Conservation (phyloP, 305 asterid genomes). For the Withania somnifera region DNA sequence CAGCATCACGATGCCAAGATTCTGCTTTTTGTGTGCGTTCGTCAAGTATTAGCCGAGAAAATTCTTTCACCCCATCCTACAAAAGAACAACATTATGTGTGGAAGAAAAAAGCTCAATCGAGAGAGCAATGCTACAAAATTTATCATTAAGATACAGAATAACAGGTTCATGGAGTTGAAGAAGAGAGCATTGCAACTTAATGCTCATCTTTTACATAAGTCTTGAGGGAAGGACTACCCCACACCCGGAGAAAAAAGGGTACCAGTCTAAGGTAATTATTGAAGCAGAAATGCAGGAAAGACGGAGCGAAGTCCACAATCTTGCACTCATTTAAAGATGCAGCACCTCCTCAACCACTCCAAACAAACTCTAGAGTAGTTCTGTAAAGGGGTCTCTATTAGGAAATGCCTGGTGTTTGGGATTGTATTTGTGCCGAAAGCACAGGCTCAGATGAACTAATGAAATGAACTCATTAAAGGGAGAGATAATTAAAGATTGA, state of each 20-base stretch:
- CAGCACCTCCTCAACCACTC: neutral
- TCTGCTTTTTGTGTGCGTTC: constrained; percentile 82
- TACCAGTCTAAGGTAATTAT: neutral
- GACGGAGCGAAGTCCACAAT: neutral
- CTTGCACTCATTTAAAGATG: neutral
- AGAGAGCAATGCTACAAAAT: neutral
- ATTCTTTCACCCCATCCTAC: constrained; percentile 62
- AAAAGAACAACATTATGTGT: neutral
- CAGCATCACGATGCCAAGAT: constrained; percentile 87
- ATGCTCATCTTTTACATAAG: neutral
- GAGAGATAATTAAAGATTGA: neutral
- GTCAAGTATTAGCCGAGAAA: constrained; percentile 50
- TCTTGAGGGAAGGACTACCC: neutral
- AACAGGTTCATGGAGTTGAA: neutral
- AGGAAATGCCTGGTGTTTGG: neutral
- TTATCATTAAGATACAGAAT: neutral
- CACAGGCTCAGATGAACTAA: neutral
- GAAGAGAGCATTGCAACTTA: neutral
- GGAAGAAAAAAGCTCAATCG: neutral
- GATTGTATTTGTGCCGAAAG: neutral
- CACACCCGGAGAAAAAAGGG: neutral
- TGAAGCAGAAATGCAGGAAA: neutral
- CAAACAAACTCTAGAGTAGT: neutral
- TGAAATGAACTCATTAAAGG: neutral
- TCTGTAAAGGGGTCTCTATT: neutral